These are phyloP conservation scores for Pneumocystis sp. DNA, from an alignment of 1,139 yeast genomes.

Conservation along the genomic window DNA sequence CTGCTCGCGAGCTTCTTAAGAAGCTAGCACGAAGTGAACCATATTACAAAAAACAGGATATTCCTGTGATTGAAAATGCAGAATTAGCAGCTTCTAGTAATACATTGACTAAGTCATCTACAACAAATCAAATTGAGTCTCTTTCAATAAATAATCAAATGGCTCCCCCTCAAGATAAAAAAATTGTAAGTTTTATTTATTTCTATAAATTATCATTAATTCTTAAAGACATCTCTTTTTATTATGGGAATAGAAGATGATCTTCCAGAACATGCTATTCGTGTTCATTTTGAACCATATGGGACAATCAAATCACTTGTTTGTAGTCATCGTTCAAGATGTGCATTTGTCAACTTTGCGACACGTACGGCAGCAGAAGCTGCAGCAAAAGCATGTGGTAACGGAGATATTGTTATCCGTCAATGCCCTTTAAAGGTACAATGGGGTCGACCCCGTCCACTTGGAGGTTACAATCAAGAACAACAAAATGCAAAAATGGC, in stretches of 20 bases:
- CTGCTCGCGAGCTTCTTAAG: constrained; percentile 27
- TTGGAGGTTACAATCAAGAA: constrained; percentile 21
- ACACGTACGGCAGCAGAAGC: constrained; percentile 39
- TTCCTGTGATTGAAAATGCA: background rate
- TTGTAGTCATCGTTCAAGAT: constrained; percentile 45
- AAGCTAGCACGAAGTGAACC: constrained; percentile 30
- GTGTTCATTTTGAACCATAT: constrained; percentile 32
- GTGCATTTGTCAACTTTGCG: constrained; percentile 48
- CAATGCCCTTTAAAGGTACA: constrained; percentile 43
- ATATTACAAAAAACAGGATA: constrained; percentile 17
- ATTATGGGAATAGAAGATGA: constrained; percentile 56
- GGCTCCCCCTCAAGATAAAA: constrained; percentile 29
- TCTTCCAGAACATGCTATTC: constrained; percentile 47
- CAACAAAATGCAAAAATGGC: background rate
- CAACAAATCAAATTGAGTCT: constrained; percentile 5
- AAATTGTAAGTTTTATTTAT: constrained; percentile 20
- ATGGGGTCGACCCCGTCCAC: constrained; percentile 47
- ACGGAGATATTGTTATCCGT: constrained; percentile 27
- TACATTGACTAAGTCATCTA: background rate
- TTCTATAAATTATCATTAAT: background rate
- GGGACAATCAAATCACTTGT: constrained; percentile 38
- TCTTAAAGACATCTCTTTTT: constrained; percentile 34
- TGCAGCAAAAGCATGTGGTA: constrained; percentile 31
- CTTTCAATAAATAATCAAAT: constrained; percentile 29
- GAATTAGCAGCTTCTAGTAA: background rate